Evolutionary conservation across 306 rosid genomes (phyloP).

Genomic region (Gastrolobium villosum): DNA sequence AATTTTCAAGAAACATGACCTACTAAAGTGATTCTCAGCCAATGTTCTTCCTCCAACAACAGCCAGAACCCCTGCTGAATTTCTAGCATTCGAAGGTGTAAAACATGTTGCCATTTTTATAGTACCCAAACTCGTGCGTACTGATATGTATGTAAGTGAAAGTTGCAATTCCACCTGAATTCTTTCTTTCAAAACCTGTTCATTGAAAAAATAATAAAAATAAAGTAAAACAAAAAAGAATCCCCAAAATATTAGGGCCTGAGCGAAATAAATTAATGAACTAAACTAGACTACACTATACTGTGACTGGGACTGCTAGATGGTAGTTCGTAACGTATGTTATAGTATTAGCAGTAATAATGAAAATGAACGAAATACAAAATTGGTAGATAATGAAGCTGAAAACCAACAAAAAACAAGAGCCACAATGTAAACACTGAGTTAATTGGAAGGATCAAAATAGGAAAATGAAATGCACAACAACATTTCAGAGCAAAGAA

Average conservation of each 20-base stretch:
- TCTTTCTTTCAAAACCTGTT: constrained; percentile 62
- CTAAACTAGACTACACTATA: background rate
- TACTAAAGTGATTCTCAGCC: constrained; percentile 58
- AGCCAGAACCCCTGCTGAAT: constrained; percentile 65
- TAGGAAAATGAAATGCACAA: background rate
- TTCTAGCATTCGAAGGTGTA: constrained; percentile 68
- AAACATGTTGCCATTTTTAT: constrained; percentile 71
- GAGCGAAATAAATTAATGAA: background rate
- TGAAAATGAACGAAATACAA: background rate
- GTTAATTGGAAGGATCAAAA: background rate
- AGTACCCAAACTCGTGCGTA: constrained; percentile 43
- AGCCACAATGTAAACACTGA: background rate
- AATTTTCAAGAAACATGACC: constrained; percentile 54
- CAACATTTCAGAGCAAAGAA: constrained; percentile 3
- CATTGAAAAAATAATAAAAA: constrained; percentile 17
- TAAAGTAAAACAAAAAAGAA: background rate
- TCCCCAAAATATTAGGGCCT: constrained; percentile 39
- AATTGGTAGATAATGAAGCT: background rate
- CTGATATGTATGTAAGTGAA: background rate
- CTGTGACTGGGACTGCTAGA: background rate
- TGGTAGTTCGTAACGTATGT: background rate
- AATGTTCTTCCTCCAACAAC: constrained; percentile 65
- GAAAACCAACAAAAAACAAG: background rate
- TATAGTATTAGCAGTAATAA: background rate
- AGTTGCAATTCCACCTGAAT: constrained; percentile 47